Conservation (phyloP, 164 flowering plant species). For the Aristolochia fimbriata region DNA sequence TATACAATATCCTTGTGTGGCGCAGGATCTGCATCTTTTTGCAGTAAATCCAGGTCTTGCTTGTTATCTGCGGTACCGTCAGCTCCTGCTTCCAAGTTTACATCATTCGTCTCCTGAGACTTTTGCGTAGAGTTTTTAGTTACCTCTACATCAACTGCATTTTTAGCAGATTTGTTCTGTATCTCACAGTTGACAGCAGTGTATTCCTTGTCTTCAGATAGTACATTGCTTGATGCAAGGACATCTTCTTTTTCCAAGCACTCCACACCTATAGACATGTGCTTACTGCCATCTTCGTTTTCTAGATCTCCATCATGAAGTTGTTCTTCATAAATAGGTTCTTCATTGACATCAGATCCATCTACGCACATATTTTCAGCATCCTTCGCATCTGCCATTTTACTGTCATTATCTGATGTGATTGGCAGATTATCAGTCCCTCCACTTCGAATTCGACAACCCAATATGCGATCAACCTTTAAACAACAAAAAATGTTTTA, state of each 20-base stretch:
- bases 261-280: too few relatives aligned
- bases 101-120: not conserved
- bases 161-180: conserved; percentile 8
- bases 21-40: conserved; percentile 16
- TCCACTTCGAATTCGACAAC: conserved; percentile 58
- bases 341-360: conserved; percentile 7
- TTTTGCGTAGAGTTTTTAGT: conserved; percentile 15
- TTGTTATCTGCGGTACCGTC: conserved; percentile 11
- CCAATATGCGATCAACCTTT: conserved; percentile 88
- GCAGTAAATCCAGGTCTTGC: not conserved
- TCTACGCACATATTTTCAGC: conserved; percentile 11
- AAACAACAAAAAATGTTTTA: conserved; percentile 6
- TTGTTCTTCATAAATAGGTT: conserved; percentile 6
- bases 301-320: conserved; percentile 15
- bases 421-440: conserved; percentile 3
- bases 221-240: too few relatives aligned
- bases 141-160: conserved; percentile 15
- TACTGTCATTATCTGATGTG: conserved; percentile 10
- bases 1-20: conserved; percentile 15
- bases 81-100: not conserved
- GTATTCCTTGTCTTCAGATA: too few relatives aligned
- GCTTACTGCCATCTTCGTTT: conserved; percentile 15
- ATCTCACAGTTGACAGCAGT: too few relatives aligned
- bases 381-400: conserved; percentile 21
- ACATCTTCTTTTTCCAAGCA: too few relatives aligned